phyloP scores from a whole-genome alignment of 1,284 basidiomycete genomes.

The Schizophyllum commune region DNA sequence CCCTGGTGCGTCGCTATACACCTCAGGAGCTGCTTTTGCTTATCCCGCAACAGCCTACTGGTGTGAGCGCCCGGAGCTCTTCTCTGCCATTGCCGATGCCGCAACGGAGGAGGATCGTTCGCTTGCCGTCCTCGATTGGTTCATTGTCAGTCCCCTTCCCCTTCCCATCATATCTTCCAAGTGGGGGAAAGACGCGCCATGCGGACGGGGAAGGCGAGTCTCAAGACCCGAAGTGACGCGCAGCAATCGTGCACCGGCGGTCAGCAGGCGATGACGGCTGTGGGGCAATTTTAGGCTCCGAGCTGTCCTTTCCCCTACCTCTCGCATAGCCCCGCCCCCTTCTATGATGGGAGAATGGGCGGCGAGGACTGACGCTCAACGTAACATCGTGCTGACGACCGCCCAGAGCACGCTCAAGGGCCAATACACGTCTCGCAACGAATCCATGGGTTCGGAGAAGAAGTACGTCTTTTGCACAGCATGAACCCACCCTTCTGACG shows the following conservation, averaged over 20 bases:
- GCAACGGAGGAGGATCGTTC: slow-evolving; percentile 65
- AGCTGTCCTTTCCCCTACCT: too few relatives aligned
- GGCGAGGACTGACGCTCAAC: too few relatives aligned
- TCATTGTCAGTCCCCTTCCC: slow-evolving; percentile 57
- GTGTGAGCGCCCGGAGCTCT: slow-evolving; percentile 84
- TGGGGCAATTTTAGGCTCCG: too few relatives aligned
- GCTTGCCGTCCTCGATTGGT: slow-evolving; percentile 81
- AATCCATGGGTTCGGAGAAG: slow-evolving; percentile 94
- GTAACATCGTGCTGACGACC: neutral
- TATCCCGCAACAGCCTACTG: slow-evolving; percentile 61
- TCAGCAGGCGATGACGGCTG: too few relatives aligned
- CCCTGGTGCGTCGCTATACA: slow-evolving; percentile 48
- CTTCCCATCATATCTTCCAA: neutral
- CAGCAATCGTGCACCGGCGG: too few relatives aligned
- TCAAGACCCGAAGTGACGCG: too few relatives aligned
- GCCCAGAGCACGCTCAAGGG: slow-evolving; percentile 81
- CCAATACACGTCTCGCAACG: slow-evolving; percentile 90
- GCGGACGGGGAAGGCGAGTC: too few relatives aligned
- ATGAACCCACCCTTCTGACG: slow-evolving; percentile 6
- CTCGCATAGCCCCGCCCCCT: too few relatives aligned
- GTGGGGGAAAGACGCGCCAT: too few relatives aligned
- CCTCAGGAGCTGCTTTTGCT: neutral
- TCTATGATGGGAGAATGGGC: too few relatives aligned
- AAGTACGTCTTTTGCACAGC: slow-evolving; percentile 47
- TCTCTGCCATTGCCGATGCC: slow-evolving; percentile 77